Conservation (phyloP, 768 basidiomycete species). For the Leccinum olivaceopallidum region DNA sequence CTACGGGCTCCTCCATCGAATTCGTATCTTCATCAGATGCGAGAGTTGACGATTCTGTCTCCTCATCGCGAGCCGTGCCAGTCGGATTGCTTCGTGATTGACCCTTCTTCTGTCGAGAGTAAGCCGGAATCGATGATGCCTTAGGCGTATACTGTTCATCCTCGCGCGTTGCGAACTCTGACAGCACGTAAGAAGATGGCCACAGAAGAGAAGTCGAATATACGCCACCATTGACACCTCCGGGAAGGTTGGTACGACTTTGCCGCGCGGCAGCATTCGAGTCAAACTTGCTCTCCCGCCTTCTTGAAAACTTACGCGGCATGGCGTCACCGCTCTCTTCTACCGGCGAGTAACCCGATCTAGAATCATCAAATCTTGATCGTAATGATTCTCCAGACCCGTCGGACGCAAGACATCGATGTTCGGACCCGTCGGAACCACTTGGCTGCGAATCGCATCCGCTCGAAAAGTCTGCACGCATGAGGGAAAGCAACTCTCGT, state of each 20-base stretch:
- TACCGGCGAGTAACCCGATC: constrained; percentile 32
- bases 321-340: constrained; percentile 19
- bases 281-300: constrained; percentile 10
- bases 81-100: constrained; percentile 1
- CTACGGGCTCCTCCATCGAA: constrained; percentile 1
- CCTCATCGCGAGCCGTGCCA: neutral
- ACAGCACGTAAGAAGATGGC: constrained; percentile 8
- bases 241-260: neutral
- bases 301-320: constrained; percentile 1
- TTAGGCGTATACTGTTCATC: constrained; percentile 27
- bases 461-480: constrained; percentile 12
- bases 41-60: constrained; percentile 14
- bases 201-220: neutral
- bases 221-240: constrained; percentile 15
- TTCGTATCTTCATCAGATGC: constrained; percentile 20
- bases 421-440: constrained; percentile 15
- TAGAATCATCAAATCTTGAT: constrained; percentile 27
- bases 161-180: constrained; percentile 5
- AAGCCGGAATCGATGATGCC: constrained; percentile 7
- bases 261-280: constrained; percentile 3
- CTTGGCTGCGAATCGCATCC: constrained; percentile 22
- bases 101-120: constrained; percentile 6
- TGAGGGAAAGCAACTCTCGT: constrained; percentile 19
- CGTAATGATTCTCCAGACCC: constrained; percentile 23
- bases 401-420: constrained; percentile 16